Base-by-base conservation (phyloP, 495 filamentous ascomycete genomes). In the Recurvomyces mirabilis region DNA sequence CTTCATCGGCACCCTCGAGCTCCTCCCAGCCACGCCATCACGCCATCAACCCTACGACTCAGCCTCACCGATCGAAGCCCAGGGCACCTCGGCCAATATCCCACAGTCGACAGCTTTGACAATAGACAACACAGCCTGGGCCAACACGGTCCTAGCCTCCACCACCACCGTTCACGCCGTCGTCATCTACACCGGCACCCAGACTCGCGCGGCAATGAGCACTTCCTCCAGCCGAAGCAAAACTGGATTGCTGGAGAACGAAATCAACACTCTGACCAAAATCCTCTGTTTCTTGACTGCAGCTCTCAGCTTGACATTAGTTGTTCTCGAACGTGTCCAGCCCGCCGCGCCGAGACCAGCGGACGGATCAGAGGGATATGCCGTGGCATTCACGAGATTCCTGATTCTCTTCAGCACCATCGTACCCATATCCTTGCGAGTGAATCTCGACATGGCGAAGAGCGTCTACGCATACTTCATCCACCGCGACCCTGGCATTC, bases 51-150 rank as follows among this genome's bases (percentile, higher is more conserved):
- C 52, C 13, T 58, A 60, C 40, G 59, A 60, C 30, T 53, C 59
- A 7, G 49, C 57, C 32, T 47, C 46, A 12, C 19, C 24, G 9
- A 47, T 23, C 17, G 35, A 28, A 6, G 13, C 38, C 15, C 13
- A 19, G 3, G 20, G 24, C 11, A 30, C 50, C 17, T 14, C 45
- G 35, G 13, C 46, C 4, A 26, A 19, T 11, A 11, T 26, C 1
- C 36, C 38, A 14, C 19, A 43, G 19, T n/a, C 43, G 11, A 56
- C 75, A 44, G 80, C 80, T 9, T 68, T 99, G 30, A 84, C 76
- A 2, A 94, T 96, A 48, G 93, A 99, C 64, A 95, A 96, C 57
- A 99, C 93, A 10, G 89, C 93, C 2, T 99, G 93, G 93, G 87
- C 88, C 13, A 99, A 96, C 55, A 99, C 93, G 3, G 82, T 99